phyloP scores from a whole-genome alignment of 192 early-diverging fungal species.

The Endogone sp. region DNA sequence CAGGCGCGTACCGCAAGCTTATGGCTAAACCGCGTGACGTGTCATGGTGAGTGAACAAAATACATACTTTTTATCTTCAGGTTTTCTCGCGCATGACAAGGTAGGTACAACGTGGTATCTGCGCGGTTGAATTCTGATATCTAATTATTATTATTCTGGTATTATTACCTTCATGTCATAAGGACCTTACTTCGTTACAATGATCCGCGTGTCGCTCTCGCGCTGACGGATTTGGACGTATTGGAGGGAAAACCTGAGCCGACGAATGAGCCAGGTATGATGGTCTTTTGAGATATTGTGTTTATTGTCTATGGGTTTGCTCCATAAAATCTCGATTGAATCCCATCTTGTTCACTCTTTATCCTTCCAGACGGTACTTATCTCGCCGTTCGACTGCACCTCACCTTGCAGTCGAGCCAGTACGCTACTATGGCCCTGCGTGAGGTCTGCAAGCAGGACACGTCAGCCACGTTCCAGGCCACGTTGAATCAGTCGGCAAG shows the following conservation, averaged over 20 bases:
- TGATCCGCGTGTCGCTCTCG: slow-evolving; percentile 54
- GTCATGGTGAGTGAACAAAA: slow-evolving; percentile 27
- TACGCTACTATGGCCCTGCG: slow-evolving; percentile 99
- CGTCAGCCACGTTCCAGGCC: slow-evolving; percentile 48
- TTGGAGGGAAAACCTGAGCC: slow-evolving; percentile 45
- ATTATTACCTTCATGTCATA: neutral
- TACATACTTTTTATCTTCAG: neutral
- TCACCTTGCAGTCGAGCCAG: slow-evolving; percentile 76
- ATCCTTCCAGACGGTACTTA: slow-evolving; percentile 58
- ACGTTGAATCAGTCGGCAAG: neutral
- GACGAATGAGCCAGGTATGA: slow-evolving; percentile 18
- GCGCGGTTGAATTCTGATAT: no score
- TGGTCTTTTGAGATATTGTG: no score
- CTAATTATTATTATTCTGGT: neutral
- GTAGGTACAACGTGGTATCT: no score
- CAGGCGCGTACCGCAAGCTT: slow-evolving; percentile 64
- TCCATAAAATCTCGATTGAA: neutral
- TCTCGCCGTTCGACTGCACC: slow-evolving; percentile 67
- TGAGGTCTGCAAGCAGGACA: slow-evolving; percentile 74
- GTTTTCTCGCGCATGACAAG: no score
- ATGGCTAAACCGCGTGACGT: slow-evolving; percentile 58
- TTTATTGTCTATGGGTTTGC: no score
- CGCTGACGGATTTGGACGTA: slow-evolving; percentile 59
- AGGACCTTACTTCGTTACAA: slow-evolving; percentile 62
- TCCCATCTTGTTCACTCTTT: neutral